Evolutionary conservation across 179 eudicot genomes (phyloP), one percentile per base, ranked within the genome.

Genomic region (Nepenthes alata): DNA sequence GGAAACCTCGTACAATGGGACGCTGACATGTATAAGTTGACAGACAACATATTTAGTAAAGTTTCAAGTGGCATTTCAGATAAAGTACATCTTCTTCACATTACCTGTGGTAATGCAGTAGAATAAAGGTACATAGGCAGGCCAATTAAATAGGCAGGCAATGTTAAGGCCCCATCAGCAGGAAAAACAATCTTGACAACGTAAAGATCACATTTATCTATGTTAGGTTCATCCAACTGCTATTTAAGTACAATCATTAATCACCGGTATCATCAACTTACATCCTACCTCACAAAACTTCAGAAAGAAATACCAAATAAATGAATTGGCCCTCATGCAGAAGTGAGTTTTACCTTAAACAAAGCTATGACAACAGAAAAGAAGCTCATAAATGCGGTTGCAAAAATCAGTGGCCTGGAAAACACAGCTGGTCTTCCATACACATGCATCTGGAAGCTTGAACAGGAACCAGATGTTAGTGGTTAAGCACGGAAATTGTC

Each of bases 361-460:
- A 93, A 72, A 37, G 98, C 98, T 65, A 93, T 93, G 53, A 93
- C 96, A 59, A 93, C 95, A 5, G 98, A 93, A 80, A 93, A 93
- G 87, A 93, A 93, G 79, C 96, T 89, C 98, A 93, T 93, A 70
- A 93, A 93, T 63, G 93, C 96, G 57, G 98, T 93, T 44, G 98
- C 98, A 69, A 93, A 93, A 36, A 93, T 80, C 78, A 93, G 57
- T 16, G 98, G 83, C 79, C 85, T 80, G 54, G 98, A 77, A 53
- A 93, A 74, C 75, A 83, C 69, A 62, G 85, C 87, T 55, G 93
- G 83, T 70, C 93, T 78, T 74, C 84, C 78, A 68, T 67, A 89
- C 35, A 89, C 93, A 70, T 76, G 79, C 58, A 82, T 85, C 98
- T 93, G 89, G 58, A 75, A 68, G 77, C 63, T 74, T 67, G 57